Base-by-base conservation (phyloP, 129 eudicot species). In the Daucus carota region DNA sequence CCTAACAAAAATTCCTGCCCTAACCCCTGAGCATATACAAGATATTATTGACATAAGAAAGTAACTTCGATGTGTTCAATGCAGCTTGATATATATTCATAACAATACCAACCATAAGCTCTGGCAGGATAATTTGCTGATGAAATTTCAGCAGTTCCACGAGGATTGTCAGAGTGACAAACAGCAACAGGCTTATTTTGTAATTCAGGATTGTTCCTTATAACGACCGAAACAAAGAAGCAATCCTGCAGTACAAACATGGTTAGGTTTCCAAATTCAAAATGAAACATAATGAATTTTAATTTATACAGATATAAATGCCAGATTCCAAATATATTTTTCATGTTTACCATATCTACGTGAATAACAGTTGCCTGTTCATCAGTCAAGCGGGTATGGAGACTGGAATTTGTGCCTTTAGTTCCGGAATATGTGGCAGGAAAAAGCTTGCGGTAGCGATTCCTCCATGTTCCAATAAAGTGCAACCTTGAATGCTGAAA, bases 91-190 rank as follows among this genome's bases (percentile, higher is more conserved):
- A 34, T 52, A 3, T 24, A 38, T 32, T 50, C 74, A 74, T 28
- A 20, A 54, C 17, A 50, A 73, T n/a, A 78, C 87, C 73, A 70
- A 94, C 99, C 99, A 85, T 89, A 81, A 81, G 78, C 84, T 70
- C 97, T 87, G 65, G 98, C 97, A 81, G 96, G 96, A 80, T 94
- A 94, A 82, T 94, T 94, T 65, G 99, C 99, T 70, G 97, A 94
- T 47, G 99, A 94, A 72, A 91, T 94, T 84, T 94, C 97, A 68
- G 99, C 90, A 46, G 97, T 91, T 34, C 99, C 99, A 73, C 92
- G 96, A 46, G 96, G 89, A 82, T 81, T 94, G 82, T 94, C 97
- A 38, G 99, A 94, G 83, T 94, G 99, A 81, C 97, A 94, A 77
- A 94, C 96, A 69, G 96, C 97, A 84, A 94, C 97, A 74, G 99